Evolutionary conservation across 345 rosid genomes (phyloP).

Genomic region (Linum lewisii): DNA sequence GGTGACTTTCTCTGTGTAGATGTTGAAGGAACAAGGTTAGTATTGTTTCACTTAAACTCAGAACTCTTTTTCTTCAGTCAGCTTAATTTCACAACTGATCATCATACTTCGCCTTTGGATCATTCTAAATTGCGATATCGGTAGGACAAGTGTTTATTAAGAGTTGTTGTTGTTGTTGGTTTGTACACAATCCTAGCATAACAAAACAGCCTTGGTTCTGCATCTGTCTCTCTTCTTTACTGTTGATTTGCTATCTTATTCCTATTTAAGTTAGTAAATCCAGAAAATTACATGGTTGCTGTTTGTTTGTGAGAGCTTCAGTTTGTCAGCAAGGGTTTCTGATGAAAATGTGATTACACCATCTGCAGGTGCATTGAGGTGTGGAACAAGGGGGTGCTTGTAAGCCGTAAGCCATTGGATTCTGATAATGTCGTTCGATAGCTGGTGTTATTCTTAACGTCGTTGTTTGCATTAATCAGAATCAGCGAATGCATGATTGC

Average conservation of each 20-base stretch:
- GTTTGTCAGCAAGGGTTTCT: too few relatives aligned
- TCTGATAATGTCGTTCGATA: constrained; percentile 18
- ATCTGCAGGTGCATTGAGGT: constrained; percentile 50
- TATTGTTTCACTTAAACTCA: constrained; percentile 1
- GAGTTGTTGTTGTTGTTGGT: too few relatives aligned
- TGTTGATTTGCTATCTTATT: too few relatives aligned
- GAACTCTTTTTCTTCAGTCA: neutral
- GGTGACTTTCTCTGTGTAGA: constrained; percentile 67
- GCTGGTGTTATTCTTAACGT: neutral
- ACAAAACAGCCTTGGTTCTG: too few relatives aligned
- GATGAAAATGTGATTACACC: neutral
- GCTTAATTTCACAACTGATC: neutral
- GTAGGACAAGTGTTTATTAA: too few relatives aligned
- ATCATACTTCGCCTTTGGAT: neutral
- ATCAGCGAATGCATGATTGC: neutral
- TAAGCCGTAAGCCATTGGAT: constrained; percentile 42
- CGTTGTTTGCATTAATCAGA: neutral
- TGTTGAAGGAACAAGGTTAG: constrained; percentile 74
- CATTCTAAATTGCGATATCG: neutral
- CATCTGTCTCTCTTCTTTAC: too few relatives aligned
- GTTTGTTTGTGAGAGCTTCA: too few relatives aligned
- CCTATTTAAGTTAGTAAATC: too few relatives aligned
- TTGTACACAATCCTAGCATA: too few relatives aligned
- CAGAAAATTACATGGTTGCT: too few relatives aligned
- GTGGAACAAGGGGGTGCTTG: constrained; percentile 69